Evolutionary conservation across 305 asterid genomes (phyloP).

Genomic region (Fraxinus dipetala): DNA sequence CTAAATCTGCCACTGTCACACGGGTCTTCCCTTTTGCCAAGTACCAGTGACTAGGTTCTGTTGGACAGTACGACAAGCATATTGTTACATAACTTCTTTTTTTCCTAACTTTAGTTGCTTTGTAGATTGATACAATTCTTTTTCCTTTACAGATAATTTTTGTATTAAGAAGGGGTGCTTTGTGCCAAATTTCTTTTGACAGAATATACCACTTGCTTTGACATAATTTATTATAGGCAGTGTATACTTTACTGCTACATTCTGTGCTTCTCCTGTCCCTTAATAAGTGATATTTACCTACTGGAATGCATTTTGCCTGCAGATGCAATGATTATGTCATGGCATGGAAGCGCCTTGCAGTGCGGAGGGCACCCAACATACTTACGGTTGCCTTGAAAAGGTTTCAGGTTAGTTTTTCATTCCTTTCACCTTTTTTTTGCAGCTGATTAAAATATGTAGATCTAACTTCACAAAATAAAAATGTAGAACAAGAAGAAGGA

Average conservation of each 20-base stretch:
- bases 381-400: constrained; percentile 96
- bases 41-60: background rate
- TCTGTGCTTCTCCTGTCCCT: background rate
- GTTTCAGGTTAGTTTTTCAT: constrained; percentile 67
- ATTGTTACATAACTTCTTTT: background rate
- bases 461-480: background rate
- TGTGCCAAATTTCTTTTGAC: background rate
- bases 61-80: background rate
- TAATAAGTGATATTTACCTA: constrained; percentile 15
- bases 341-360: constrained; percentile 90
- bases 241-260: background rate
- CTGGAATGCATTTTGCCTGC: constrained; percentile 36
- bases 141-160: background rate
- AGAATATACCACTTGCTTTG: background rate
- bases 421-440: constrained; percentile 18
- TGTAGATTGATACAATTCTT: background rate
- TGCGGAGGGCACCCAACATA: constrained; percentile 79
- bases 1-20: background rate
- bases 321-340: constrained; percentile 93
- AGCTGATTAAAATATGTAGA: constrained; percentile 12
- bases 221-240: background rate
- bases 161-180: background rate
- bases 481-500: background rate
- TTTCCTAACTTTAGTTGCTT: background rate
- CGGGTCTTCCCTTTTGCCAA: background rate